These are phyloP conservation scores for Claviceps purpurea DNA, from an alignment of 2,329 filamentous ascomycete species.

Conservation along the genomic window DNA sequence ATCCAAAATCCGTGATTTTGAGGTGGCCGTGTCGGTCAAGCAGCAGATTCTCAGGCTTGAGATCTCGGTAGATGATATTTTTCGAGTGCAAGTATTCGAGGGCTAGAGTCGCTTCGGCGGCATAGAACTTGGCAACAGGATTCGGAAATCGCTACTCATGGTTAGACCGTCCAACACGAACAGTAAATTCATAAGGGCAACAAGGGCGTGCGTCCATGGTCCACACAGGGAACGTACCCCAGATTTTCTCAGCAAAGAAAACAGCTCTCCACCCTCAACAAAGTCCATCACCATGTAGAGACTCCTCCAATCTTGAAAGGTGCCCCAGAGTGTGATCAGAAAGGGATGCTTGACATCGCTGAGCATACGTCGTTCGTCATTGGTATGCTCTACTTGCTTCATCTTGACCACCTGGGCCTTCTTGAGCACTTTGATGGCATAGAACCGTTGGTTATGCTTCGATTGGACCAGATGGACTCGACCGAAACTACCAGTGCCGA, in stretches of 20 bases:
- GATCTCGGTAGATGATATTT: constrained; percentile 94
- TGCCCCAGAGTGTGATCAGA: constrained; percentile 94
- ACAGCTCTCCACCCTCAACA: constrained; percentile 94
- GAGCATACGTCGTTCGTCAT: constrained; percentile 92
- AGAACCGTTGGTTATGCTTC: constrained; percentile 95
- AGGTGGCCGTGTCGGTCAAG: constrained; percentile 87
- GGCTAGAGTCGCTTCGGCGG: constrained; percentile 89
- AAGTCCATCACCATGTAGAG: constrained; percentile 99
- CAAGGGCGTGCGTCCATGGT: background rate
- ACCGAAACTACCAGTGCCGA: constrained; percentile 94
- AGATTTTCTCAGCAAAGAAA: constrained; percentile 89
- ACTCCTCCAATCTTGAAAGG: constrained; percentile 89
- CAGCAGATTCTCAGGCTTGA: constrained; percentile 90
- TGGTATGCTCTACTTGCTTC: constrained; percentile 99
- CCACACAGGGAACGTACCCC: constrained; percentile 39
- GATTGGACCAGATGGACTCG: constrained; percentile 94
- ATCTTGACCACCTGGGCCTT: constrained; percentile 98
- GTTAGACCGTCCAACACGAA: background rate
- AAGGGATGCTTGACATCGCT: constrained; percentile 96
- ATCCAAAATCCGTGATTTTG: constrained; percentile 97
- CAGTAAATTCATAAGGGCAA: background rate
- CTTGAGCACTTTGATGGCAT: constrained; percentile 96
- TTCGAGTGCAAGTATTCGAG: constrained; percentile 89
- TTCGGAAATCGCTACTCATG: constrained; percentile 80
- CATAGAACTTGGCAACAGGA: constrained; percentile 97